These are phyloP conservation scores for Cryptosporidium xiaoi DNA, from an alignment of 169 alveolate species.

Conservation along the genomic window DNA sequence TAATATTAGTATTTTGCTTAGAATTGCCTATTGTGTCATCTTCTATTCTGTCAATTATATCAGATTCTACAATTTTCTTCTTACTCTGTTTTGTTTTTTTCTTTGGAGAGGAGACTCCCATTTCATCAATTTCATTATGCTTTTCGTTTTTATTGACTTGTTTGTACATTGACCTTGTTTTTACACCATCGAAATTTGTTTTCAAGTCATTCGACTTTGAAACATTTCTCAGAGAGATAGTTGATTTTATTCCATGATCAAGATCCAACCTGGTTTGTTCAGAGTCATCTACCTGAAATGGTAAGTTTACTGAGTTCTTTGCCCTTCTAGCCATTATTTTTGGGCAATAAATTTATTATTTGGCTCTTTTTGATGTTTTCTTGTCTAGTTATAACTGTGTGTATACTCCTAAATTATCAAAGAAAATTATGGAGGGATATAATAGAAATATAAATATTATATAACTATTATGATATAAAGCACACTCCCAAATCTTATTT, in stretches of 20 bases:
- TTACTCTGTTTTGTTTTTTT: slow-evolving; percentile 24
- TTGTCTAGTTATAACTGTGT: too few species aligned
- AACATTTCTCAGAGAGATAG: background rate
- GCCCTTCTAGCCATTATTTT: slow-evolving; percentile 32
- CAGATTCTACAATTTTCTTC: background rate
- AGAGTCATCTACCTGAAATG: background rate
- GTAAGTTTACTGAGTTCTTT: background rate
- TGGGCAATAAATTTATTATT: background rate
- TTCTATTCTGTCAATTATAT: background rate
- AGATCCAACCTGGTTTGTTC: slow-evolving; percentile 19
- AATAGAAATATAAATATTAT: too few species aligned
- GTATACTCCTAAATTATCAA: too few species aligned
- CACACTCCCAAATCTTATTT: background rate
- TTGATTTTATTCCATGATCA: slow-evolving; percentile 39
- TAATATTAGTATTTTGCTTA: background rate
- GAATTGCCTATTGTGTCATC: background rate
- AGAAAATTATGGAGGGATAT: too few species aligned
- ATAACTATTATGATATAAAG: too few species aligned
- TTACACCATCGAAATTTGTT: background rate
- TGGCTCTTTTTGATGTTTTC: background rate
- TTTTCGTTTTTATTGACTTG: background rate
- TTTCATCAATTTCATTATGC: background rate
- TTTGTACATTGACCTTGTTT: slow-evolving; percentile 39
- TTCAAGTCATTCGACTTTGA: slow-evolving; percentile 4
- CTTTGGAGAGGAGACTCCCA: slow-evolving; percentile 17